phyloP scores from a whole-genome alignment of 2,329 filamentous ascomycete species.

The Fusarium nelsonii region DNA sequence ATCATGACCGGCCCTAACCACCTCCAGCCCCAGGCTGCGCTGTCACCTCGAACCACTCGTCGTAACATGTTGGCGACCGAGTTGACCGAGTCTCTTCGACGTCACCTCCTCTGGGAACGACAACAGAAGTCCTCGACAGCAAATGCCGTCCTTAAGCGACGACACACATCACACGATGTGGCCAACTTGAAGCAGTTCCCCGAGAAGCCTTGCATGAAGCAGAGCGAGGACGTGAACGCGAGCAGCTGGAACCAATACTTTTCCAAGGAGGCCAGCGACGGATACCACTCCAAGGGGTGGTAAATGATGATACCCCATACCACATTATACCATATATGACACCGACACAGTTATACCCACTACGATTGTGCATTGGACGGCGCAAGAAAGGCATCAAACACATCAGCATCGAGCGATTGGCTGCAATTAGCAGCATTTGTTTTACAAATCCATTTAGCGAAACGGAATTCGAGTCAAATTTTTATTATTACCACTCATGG shows the following conservation, averaged over 20 bases:
- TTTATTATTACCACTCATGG: constrained; percentile 42
- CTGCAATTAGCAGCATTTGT: constrained; percentile 45
- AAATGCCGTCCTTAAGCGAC: constrained; percentile 88
- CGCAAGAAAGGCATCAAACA: constrained; percentile 49
- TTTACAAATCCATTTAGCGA: constrained; percentile 40
- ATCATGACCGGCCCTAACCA: constrained; percentile 81
- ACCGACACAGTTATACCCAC: constrained; percentile 41
- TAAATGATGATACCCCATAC: constrained; percentile 46
- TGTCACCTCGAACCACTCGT: constrained; percentile 91
- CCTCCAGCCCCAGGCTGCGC: constrained; percentile 74
- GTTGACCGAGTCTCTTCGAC: constrained; percentile 90
- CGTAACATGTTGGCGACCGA: constrained; percentile 97
- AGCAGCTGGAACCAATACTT: constrained; percentile 90
- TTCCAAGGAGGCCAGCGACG: constrained; percentile 75
- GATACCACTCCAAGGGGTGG: constrained; percentile 61
- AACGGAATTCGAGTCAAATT: constrained; percentile 30
- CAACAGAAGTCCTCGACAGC: constrained; percentile 93
- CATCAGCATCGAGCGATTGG: constrained; percentile 48
- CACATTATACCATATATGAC: constrained; percentile 24
- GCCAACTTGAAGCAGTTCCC: constrained; percentile 88
- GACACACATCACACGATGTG: constrained; percentile 91
- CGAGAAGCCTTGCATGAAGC: constrained; percentile 71
- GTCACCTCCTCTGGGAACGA: constrained; percentile 93
- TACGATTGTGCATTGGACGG: constrained; percentile 49
- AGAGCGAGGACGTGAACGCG: constrained; percentile 72